Conservation (phyloP, 257 asterid species). For the Verbena officinalis region DNA sequence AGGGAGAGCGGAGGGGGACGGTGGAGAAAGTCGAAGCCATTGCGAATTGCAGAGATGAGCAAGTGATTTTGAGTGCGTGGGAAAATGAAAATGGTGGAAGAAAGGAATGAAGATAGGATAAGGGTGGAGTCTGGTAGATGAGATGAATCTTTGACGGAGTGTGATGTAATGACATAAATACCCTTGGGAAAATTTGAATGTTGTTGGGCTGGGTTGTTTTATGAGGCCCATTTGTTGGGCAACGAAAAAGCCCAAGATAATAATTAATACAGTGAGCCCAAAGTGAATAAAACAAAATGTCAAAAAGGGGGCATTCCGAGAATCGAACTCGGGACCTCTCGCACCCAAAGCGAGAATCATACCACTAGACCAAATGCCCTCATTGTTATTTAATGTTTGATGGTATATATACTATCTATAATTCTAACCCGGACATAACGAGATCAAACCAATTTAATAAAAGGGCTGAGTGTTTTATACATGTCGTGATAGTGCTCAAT, state of each 20-base stretch:
- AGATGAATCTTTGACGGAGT: not conserved
- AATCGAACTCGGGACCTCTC: constrained; percentile 93
- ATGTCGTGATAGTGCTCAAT: too few species aligned
- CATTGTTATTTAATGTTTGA: too few species aligned
- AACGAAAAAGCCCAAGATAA: not conserved
- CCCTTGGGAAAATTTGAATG: constrained; percentile 8
- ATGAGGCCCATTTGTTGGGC: not conserved
- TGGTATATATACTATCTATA: too few species aligned
- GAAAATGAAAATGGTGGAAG: not conserved
- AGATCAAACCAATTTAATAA: too few species aligned
- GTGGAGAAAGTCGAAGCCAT: constrained; percentile 78
- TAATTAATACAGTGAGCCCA: too few species aligned
- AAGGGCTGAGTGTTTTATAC: too few species aligned
- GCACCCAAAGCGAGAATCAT: constrained; percentile 97
- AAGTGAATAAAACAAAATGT: too few species aligned
- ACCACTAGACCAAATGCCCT: constrained; percentile 97
- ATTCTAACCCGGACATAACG: too few species aligned
- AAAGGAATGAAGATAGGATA: constrained; percentile 33
- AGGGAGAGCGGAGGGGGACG: constrained; percentile 40
- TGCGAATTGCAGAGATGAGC: constrained; percentile 1
- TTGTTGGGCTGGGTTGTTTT: not conserved
- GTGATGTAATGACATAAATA: not conserved
- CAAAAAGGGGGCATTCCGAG: constrained; percentile 82
- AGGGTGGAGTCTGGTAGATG: constrained; percentile 23
- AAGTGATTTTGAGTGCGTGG: not conserved